Conservation (phyloP, 129 eudicot species). For the Tagetes patula region DNA sequence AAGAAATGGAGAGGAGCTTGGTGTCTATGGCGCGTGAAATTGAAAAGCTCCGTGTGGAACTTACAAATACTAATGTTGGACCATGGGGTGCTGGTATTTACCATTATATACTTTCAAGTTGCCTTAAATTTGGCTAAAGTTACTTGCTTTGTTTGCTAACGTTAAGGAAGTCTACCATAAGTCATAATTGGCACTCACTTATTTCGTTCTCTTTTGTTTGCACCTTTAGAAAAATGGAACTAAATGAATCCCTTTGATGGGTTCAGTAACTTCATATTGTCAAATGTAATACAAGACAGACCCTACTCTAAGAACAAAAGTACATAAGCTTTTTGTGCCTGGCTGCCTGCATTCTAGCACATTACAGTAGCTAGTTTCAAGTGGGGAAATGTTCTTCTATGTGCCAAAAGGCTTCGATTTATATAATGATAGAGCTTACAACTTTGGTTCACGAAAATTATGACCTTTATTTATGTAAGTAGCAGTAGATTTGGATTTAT, state of each 20-base stretch:
- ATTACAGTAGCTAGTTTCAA: background rate
- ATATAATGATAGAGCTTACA: background rate
- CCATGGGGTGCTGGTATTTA: constrained; percentile 66
- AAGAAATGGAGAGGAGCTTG: constrained; percentile 84
- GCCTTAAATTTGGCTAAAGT: constrained; percentile 5
- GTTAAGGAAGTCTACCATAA: constrained; percentile 21
- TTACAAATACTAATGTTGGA: constrained; percentile 59
- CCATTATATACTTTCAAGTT: constrained; percentile 20
- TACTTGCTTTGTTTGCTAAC: constrained; percentile 16
- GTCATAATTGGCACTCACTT: constrained; percentile 10
- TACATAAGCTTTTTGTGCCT: background rate
- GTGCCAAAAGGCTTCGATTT: background rate
- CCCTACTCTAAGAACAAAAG: background rate
- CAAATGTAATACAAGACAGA: background rate
- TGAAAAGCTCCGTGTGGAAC: constrained; percentile 86
- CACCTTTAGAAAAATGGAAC: background rate
- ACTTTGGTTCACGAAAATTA: background rate
- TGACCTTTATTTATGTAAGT: background rate
- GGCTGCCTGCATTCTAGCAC: background rate
- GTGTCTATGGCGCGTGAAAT: constrained; percentile 83
- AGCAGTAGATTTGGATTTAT: background rate
- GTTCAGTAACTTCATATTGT: background rate
- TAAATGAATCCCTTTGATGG: background rate
- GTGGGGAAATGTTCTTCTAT: background rate
- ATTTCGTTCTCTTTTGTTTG: background rate